Evolutionary conservation across 2,329 filamentous ascomycete species (phyloP), one percentile per base, ranked within the genome.

Genomic region (Microcera coccophila): DNA sequence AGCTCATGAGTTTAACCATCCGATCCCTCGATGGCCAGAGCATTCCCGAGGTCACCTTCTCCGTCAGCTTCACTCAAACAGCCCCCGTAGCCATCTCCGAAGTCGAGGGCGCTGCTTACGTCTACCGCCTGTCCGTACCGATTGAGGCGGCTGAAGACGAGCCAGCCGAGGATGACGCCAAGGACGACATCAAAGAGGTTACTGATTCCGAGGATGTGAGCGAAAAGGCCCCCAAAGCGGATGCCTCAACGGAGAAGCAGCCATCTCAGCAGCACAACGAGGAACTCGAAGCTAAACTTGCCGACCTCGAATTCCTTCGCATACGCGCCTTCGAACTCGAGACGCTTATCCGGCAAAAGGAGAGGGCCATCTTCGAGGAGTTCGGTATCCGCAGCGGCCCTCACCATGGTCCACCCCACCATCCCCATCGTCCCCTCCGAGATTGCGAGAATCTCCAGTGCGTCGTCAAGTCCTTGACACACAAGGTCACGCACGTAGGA

Each of bases 21-120:
- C 53, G 68, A 28, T 64, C 62, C 7, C 45, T 76, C 24, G 65
- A 76, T 53, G 70, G 67, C 37, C 59, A 62, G 44, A 39, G 63
- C 24, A 55, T 71, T 5, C 17, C 33, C 19, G 54, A 66, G 17
- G 53, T 66, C 28, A 62, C 61, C 7, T 71, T 77, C 43, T 64
- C 63, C 16, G 55, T 71, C 42, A 63, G 67, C 14, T 76, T 78
- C 56, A 68, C 66, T 50, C 74, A 78, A 53, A 66, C 64, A 5
- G 51, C 58, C 2, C 70, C 73, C 1, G 62, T 66, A 16, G 60
- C 65, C 35, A 65, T 78, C 21, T 58, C 69, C 24, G 63, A 68
- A 8, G 60, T 76, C 41, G 65, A 71, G 35, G 68, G 67, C 4
- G 63, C 67, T 16, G 63, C 62, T 16, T 62, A 62, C n/a, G 53